A percentile compares a stretch with the other conserved stretches of the same genome.
phyloP scores from a whole-genome alignment of 345 rosid species.

The Eucalyptus sp. region DNA sequence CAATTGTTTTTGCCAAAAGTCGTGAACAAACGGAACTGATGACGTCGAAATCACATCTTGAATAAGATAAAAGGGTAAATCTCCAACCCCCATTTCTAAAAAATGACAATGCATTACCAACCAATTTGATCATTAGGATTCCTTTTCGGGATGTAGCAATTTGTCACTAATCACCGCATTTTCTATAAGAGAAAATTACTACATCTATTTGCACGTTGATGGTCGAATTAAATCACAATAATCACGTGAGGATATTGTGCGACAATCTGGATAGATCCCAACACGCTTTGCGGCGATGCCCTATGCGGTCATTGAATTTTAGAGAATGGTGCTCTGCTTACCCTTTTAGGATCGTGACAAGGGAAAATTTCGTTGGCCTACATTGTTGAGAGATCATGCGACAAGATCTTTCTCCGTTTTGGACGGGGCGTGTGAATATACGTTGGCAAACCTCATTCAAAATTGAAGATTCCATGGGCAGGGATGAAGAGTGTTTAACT shows the following conservation, averaged over 20 bases:
- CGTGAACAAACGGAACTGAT: background rate
- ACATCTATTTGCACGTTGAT: background rate
- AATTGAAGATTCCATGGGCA: background rate
- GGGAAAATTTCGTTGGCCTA: background rate
- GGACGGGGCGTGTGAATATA: background rate
- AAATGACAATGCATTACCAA: background rate
- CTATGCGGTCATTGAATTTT: background rate
- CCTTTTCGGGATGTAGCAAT: background rate
- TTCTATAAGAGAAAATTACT: background rate
- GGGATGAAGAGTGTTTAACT: background rate
- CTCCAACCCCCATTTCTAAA: background rate
- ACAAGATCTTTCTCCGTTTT: background rate
- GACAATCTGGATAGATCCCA: background rate
- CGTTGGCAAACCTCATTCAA: background rate
- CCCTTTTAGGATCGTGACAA: background rate
- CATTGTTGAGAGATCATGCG: background rate
- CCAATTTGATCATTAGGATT: background rate
- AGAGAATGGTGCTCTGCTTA: background rate
- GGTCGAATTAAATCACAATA: too few relatives aligned
- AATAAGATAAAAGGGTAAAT: too few relatives aligned
- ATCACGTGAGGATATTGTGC: background rate
- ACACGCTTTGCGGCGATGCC: background rate
- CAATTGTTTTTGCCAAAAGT: background rate
- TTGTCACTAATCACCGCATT: rapidly evolving
- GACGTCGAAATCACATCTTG: background rate